phyloP scores from a whole-genome alignment of 305 asterid species.

The Coffea humblotiana region DNA sequence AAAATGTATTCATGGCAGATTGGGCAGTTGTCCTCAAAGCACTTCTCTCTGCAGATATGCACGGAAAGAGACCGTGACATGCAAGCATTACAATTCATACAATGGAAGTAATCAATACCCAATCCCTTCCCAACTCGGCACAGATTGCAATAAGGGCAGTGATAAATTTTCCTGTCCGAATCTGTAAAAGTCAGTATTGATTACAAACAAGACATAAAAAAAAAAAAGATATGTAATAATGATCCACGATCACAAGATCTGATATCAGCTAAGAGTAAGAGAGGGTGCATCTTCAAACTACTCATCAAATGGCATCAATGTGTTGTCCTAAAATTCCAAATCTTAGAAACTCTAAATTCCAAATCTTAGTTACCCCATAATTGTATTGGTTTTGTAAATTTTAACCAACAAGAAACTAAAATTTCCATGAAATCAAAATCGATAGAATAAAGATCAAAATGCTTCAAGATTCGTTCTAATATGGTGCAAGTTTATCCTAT shows the following conservation, averaged over 20 bases:
- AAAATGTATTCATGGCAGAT: slow-evolving; percentile 87
- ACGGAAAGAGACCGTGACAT: slow-evolving; percentile 65
- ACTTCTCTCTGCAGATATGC: slow-evolving; percentile 82
- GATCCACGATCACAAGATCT: neutral
- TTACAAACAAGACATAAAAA: neutral
- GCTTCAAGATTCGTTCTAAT: neutral
- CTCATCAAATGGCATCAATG: neutral
- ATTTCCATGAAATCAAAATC: neutral
- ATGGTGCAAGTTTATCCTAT: neutral
- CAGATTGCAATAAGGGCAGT: slow-evolving; percentile 94
- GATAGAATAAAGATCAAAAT: neutral
- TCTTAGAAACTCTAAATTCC: neutral
- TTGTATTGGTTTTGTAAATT: too few relatives aligned
- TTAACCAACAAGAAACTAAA: neutral
- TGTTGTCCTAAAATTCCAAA: neutral
- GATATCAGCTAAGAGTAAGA: neutral
- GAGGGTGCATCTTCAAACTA: neutral
- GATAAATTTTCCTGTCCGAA: slow-evolving; percentile 79
- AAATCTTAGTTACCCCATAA: too few relatives aligned
- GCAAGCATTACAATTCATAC: slow-evolving; percentile 97
- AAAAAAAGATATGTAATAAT: neutral
- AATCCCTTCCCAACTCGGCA: slow-evolving; percentile 90
- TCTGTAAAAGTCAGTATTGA: slow-evolving; percentile 37
- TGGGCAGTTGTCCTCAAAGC: slow-evolving; percentile 89
- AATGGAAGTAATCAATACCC: slow-evolving; percentile 83